A percentile compares a stretch with the other conserved stretches of the same genome.
Evolutionary conservation across 805 yeast species (phyloP).

Genomic region (Pichia occidentalis): DNA sequence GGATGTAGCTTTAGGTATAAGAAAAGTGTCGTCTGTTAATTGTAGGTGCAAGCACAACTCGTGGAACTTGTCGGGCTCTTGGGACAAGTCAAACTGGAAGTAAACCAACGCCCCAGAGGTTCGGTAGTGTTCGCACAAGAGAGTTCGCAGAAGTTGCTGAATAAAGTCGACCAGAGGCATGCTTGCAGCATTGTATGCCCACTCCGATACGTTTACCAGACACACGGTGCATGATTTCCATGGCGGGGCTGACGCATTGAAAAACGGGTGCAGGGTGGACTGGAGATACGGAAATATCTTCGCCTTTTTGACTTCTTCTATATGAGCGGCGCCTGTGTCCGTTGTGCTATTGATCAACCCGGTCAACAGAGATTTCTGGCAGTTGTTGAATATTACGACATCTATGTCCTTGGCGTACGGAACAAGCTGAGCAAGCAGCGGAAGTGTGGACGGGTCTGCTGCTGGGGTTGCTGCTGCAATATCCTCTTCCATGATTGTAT

Average conservation of each 20-base stretch:
- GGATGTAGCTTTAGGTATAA: background rate
- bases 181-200: slow-evolving; percentile 17
- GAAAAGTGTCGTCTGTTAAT: background rate
- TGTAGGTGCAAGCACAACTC: background rate
- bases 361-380: background rate
- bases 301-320: background rate
- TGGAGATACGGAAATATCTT: background rate
- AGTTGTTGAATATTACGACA: no score
- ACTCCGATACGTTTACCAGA: slow-evolving; percentile 9
- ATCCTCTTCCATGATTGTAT: no score
- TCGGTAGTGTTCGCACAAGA: slow-evolving; percentile 9
- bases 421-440: no score
- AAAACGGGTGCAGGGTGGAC: background rate
- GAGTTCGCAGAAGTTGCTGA: slow-evolving; percentile 23
- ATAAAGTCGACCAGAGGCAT: slow-evolving; percentile 20
- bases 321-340: no score
- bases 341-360: background rate
- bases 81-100: slow-evolving; percentile 2
- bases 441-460: no score
- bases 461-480: no score
- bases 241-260: background rate
- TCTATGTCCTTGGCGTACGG: no score
- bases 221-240: slow-evolving; percentile 11
- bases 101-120: slow-evolving; percentile 1
- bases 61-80: background rate